Percentiles rank a stretch among this genome's conserved stretches.
Conservation (phyloP, 129 eudicot species). For the carrot (Daucus carota) region DNA sequence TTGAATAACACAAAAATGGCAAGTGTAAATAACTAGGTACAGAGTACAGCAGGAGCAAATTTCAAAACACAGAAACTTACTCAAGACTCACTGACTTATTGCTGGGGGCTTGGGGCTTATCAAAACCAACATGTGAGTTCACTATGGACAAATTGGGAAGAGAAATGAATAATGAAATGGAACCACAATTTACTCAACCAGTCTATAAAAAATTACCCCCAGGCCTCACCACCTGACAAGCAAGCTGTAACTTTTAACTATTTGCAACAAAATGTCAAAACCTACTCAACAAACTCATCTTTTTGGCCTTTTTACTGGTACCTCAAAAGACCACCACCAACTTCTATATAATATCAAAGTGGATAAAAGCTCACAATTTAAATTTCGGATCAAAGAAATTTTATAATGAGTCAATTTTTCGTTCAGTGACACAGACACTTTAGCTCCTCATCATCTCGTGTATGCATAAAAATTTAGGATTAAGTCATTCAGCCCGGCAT, state of each 20-base stretch:
- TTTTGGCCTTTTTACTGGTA: constrained; percentile 10
- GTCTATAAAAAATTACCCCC: constrained; percentile 1
- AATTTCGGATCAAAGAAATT: too few species aligned
- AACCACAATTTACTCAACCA: background rate
- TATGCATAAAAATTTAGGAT: too few species aligned
- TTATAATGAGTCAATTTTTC: too few species aligned
- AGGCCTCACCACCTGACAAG: background rate
- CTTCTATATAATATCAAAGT: constrained; percentile 7
- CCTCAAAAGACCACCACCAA: background rate
- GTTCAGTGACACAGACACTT: too few species aligned
- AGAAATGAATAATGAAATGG: constrained; percentile 4
- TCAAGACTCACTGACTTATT: background rate
- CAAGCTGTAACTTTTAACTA: constrained; percentile 11
- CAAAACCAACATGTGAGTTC: constrained; percentile 19
- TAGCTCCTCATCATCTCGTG: too few species aligned
- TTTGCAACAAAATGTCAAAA: background rate
- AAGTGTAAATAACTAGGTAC: background rate
- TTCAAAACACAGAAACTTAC: background rate
- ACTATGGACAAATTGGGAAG: constrained; percentile 25
- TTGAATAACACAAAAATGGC: background rate
- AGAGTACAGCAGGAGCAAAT: background rate
- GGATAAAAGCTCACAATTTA: constrained; percentile 1
- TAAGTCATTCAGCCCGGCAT: too few species aligned
- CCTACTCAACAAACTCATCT: background rate
- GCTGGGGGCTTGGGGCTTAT: constrained; percentile 12